Evolutionary conservation across 768 basidiomycete species (phyloP), one percentile per base, ranked within the genome.

Genomic region (Lactifluus pinguis): DNA sequence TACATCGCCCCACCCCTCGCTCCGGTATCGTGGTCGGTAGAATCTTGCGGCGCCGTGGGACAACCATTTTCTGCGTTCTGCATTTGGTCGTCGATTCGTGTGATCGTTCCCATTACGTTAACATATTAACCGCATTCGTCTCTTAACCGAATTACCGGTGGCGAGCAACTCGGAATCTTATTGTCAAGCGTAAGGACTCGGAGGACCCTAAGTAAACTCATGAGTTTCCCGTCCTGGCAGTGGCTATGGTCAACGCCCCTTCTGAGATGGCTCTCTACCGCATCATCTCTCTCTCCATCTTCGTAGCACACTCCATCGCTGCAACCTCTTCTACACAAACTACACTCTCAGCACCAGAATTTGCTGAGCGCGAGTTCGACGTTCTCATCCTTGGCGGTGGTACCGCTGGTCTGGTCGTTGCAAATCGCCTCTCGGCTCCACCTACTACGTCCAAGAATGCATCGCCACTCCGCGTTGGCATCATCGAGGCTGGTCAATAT

Each of bases 401-500:
- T 42, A 64, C 54, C 13, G 63, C 63, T 11, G 63, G 60, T 41
- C 30, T 62, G 39, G 63, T 64, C 34, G 60, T 62, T 13, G 60
- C 63, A 3, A 64, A 62, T 58, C 63, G 63, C 32, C 60, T 64
- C 39, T 62, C 63, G 6, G 60, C 63, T n/a, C 41, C 47, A 11
- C 52, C 61, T 4, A 52, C 61, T 4, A 52, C 56, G 10, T 57
- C 60, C 14, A 29, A 49, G 17, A 39, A 49, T 36, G 34, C 25
- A 29, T 42, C 62, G 8, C 53, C 62, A 13, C 55, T 64, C 54
- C 60, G 63, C 48, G 60, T 64, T 44, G 63, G 63, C 10, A 42
- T 64, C 47, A 64, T 64, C n/a, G 63, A 64, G 41, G 63, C 63
- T 25, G 63, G 63, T 9, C 42, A 56, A 30, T 48, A 64, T 32